A percentile compares a stretch with the other conserved stretches of the same genome.
Evolutionary conservation across 345 rosid genomes (phyloP).

Genomic region (Linum tenue): DNA sequence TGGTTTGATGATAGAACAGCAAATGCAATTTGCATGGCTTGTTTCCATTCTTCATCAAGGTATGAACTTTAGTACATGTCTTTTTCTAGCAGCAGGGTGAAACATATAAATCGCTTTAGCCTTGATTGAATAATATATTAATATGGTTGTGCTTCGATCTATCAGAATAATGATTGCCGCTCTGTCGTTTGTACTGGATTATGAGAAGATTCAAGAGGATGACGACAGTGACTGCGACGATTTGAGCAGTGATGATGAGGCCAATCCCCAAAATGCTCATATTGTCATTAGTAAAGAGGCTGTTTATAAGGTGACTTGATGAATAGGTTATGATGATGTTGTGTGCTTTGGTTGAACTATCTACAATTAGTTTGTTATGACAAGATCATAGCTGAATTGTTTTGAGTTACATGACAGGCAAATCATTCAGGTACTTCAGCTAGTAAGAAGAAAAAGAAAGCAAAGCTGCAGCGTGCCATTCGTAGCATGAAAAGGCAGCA

Average conservation of each 20-base stretch:
- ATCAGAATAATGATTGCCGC: conserved; percentile 77
- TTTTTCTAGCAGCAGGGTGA: background rate
- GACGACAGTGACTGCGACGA: conserved; percentile 55
- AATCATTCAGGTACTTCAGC: conserved; percentile 65
- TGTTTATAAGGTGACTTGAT: conserved; percentile 59
- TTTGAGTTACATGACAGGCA: conserved; percentile 42
- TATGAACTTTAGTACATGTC: conserved; percentile 9
- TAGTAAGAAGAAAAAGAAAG: conserved; percentile 96
- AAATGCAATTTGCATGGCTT: conserved; percentile 79
- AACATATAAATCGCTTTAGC: background rate
- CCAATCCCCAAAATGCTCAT: conserved; percentile 31
- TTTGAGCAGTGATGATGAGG: conserved; percentile 65
- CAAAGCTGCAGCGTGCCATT: conserved; percentile 74
- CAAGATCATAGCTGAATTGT: background rate
- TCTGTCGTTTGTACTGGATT: conserved; percentile 77
- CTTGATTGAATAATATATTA: conserved; percentile 4
- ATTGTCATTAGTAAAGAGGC: conserved; percentile 54
- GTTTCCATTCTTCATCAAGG: conserved; percentile 86
- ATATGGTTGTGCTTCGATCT: conserved; percentile 1
- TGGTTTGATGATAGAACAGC: conserved; percentile 93
- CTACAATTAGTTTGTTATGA: background rate
- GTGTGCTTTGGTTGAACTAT: background rate
- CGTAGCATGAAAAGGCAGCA: conserved; percentile 76
- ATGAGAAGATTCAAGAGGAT: conserved; percentile 66
- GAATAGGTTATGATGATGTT: background rate